phyloP scores from a whole-genome alignment of 306 rosid genomes.

The Trifolium fragiferum region DNA sequence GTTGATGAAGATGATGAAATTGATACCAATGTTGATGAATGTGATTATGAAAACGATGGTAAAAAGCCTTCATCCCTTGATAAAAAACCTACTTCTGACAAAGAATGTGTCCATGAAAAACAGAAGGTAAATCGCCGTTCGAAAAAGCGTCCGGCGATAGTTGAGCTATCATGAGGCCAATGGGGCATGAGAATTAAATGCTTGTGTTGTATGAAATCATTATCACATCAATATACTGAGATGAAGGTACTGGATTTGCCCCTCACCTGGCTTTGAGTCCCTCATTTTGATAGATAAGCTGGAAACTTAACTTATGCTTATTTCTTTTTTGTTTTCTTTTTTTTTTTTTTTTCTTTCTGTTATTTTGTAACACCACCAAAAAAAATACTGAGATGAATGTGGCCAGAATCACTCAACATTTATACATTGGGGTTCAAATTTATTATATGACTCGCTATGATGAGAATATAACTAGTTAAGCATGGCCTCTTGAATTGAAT shows the following conservation, averaged over 20 bases:
- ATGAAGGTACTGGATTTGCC: neutral
- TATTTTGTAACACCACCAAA: no score
- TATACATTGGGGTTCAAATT: neutral
- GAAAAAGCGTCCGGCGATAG: conserved; percentile 60
- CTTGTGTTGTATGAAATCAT: conserved; percentile 4
- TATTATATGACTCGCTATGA: neutral
- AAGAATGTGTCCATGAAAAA: conserved; percentile 27
- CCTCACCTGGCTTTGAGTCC: no score
- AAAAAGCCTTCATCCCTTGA: conserved; percentile 29
- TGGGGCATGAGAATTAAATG: neutral
- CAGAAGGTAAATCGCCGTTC: conserved; percentile 43
- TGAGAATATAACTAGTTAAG: neutral
- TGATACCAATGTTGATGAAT: conserved; percentile 28
- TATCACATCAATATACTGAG: neutral
- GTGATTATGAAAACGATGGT: conserved; percentile 8
- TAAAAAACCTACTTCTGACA: conserved; percentile 36
- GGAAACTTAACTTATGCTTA: no score
- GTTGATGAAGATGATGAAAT: conserved; percentile 19
- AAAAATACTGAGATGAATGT: conserved; percentile 2
- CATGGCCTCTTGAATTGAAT: neutral
- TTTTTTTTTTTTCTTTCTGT: no score
- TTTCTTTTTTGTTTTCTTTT: no score
- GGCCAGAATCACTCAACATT: neutral
- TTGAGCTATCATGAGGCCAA: conserved; percentile 56
- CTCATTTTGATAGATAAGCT: no score